Conservation (phyloP, 352 stramenopile genomes). For the Pythium insidiosum region DNA sequence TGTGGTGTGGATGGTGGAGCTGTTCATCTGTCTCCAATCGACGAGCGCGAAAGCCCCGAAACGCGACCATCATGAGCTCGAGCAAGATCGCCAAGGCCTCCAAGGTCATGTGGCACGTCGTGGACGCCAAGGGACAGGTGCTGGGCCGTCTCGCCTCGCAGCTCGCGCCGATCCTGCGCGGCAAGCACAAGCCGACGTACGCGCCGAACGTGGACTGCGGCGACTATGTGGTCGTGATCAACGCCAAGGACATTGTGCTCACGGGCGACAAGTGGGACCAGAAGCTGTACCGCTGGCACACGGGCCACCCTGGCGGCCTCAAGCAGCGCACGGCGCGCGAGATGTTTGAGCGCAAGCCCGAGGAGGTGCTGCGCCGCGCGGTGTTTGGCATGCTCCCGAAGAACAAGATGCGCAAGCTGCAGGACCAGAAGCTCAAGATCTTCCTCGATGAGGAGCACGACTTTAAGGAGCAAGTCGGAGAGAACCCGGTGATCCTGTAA, state of each 20-base stretch:
- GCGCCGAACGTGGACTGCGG: conserved; percentile 96
- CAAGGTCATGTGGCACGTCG: conserved; percentile 92
- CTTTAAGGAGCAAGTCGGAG: conserved; percentile 82
- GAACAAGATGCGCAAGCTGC: conserved; percentile 93
- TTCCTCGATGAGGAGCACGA: conserved; percentile 92
- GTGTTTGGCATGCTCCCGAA: conserved; percentile 97
- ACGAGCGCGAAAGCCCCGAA: too few relatives aligned
- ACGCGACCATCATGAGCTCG: conserved; percentile 48
- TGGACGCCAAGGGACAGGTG: conserved; percentile 94
- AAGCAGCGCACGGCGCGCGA: conserved; percentile 94
- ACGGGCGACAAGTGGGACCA: conserved; percentile 96
- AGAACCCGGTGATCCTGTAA: conserved; percentile 81
- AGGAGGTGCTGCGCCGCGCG: conserved; percentile 93
- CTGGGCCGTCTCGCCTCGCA: conserved; percentile 94
- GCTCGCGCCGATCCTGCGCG: conserved; percentile 93
- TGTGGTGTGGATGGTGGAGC: too few relatives aligned
- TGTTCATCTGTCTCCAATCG: too few relatives aligned
- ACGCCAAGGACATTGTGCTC: conserved; percentile 93
- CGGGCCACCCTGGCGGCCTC: conserved; percentile 94
- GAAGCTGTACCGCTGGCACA: conserved; percentile 99
- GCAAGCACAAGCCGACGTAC: conserved; percentile 99
- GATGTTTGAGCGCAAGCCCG: conserved; percentile 92
- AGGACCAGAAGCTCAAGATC: conserved; percentile 96
- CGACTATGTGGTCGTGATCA: conserved; percentile 97
- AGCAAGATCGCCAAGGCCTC: conserved; percentile 78